Percentiles rank a stretch among this genome's conserved stretches.
These are phyloP conservation scores for Phytophthora hybrid DNA, from an alignment of 352 stramenopile species.

Conservation along the genomic window DNA sequence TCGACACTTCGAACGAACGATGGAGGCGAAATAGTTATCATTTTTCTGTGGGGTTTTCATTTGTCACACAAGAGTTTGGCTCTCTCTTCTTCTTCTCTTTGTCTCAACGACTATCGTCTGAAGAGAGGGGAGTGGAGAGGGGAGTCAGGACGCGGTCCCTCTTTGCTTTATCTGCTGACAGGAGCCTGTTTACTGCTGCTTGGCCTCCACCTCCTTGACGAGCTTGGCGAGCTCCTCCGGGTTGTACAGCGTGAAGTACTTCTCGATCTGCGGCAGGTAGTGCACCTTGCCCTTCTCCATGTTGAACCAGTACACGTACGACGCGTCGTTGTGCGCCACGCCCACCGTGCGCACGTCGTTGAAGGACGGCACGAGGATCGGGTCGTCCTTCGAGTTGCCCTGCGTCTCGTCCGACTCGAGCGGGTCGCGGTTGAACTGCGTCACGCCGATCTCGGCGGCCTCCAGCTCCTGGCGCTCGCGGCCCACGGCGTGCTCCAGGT, in stretches of 20 bases:
- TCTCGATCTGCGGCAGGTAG: slow-evolving; percentile 88
- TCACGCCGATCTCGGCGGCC: slow-evolving; percentile 68
- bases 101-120: too few relatives aligned
- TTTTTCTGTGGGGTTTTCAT: slow-evolving; percentile 43
- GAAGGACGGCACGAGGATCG: slow-evolving; percentile 88
- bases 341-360: slow-evolving; percentile 75
- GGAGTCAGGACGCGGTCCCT: too few relatives aligned
- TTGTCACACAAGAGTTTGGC: slow-evolving; percentile 27
- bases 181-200: slow-evolving; percentile 62
- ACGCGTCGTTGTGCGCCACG: slow-evolving; percentile 91
- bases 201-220: slow-evolving; percentile 86
- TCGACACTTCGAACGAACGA: slow-evolving; percentile 8
- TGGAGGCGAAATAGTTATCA: slow-evolving; percentile 40
- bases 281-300: slow-evolving; percentile 89
- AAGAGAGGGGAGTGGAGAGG: too few relatives aligned
- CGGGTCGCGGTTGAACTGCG: slow-evolving; percentile 86
- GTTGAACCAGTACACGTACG: slow-evolving; percentile 91
- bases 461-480: slow-evolving; percentile 83
- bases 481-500: slow-evolving; percentile 83
- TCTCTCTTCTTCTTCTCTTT: not conserved
- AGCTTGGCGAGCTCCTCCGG: slow-evolving; percentile 83
- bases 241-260: slow-evolving; percentile 94
- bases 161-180: too few relatives aligned
- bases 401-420: slow-evolving; percentile 87
- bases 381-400: slow-evolving; percentile 91